phyloP scores from a whole-genome alignment of 2,329 filamentous ascomycete genomes.

The Orbilia quercus region DNA sequence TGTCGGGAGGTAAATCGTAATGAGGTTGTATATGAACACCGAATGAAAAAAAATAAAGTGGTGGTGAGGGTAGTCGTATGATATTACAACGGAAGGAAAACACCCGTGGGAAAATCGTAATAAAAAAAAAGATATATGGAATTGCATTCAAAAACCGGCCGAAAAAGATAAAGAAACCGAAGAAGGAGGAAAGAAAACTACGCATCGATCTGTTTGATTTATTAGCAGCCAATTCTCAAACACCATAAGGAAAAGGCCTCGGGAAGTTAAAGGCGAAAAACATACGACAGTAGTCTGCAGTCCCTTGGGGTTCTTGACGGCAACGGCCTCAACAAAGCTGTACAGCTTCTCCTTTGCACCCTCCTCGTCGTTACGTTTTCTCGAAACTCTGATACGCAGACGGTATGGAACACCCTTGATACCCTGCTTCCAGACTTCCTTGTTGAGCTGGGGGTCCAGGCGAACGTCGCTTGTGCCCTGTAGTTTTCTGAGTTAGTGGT shows the following conservation, averaged over 20 bases:
- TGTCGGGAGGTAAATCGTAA: conserved; percentile 22
- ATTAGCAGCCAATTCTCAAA: conserved; percentile 3
- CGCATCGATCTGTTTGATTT: conserved; percentile 33
- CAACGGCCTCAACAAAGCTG: conserved; percentile 99
- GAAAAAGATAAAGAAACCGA: conserved; percentile 32
- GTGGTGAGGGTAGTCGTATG: conserved; percentile 21
- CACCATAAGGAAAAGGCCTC: not conserved
- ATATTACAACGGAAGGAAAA: conserved; percentile 54
- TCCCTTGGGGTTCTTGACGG: conserved; percentile 99
- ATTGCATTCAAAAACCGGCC: conserved; percentile 55
- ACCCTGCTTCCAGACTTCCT: conserved; percentile 99
- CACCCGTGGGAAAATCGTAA: conserved; percentile 25
- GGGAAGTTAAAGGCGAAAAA: not conserved
- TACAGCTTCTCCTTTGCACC: conserved; percentile 99
- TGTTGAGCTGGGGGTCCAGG: conserved; percentile 98
- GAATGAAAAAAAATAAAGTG: conserved; percentile 38
- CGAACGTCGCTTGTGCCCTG: conserved; percentile 97
- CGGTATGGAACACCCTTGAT: conserved; percentile 99
- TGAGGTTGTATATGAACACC: conserved; percentile 55
- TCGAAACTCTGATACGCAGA: conserved; percentile 96
- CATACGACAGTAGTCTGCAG: conserved; percentile 86
- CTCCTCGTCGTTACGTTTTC: conserved; percentile 99
- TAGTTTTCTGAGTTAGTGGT: conserved; percentile 55
- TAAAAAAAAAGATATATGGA: conserved; percentile 26
- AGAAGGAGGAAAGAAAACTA: conserved; percentile 36